These are phyloP conservation scores for Boletus rubroflammeus DNA, from an alignment of 768 basidiomycete genomes.

Conservation along the genomic window DNA sequence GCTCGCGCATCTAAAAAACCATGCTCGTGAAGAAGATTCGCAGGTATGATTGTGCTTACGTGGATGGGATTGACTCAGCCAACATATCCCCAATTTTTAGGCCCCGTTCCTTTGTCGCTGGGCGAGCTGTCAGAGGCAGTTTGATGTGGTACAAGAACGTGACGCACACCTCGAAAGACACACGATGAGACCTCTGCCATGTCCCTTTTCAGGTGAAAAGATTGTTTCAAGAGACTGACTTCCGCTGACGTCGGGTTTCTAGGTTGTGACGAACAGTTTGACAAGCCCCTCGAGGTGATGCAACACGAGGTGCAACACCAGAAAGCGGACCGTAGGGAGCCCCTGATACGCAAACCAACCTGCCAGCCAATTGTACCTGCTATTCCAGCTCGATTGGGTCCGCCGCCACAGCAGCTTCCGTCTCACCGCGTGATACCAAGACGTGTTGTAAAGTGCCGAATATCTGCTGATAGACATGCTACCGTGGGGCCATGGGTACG, in stretches of 20 bases:
- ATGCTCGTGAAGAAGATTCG: conserved; percentile 31
- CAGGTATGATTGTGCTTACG: conserved; percentile 23
- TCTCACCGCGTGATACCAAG: conserved; percentile 48
- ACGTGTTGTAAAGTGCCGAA: conserved; percentile 41
- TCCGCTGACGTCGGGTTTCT: conserved; percentile 11
- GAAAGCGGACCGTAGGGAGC: conserved; percentile 15
- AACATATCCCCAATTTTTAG: conserved; percentile 19
- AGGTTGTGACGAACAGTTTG: conserved; percentile 56
- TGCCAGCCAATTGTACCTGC: conserved; percentile 34
- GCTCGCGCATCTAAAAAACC: conserved; percentile 45
- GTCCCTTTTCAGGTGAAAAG: conserved; percentile 41
- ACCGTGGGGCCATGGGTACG: conserved; percentile 54
- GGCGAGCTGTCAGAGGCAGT: conserved; percentile 50
- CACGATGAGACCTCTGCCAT: conserved; percentile 28
- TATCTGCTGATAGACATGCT: conserved; percentile 50
- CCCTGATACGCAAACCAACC: conserved; percentile 25
- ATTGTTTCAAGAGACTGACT: background rate
- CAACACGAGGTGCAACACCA: conserved; percentile 46
- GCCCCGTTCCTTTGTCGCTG: conserved; percentile 49
- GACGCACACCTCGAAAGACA: conserved; percentile 54
- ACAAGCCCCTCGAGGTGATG: conserved; percentile 43
- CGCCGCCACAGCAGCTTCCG: conserved; percentile 44
- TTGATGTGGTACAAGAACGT: conserved; percentile 35
- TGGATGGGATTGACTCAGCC: conserved; percentile 1
- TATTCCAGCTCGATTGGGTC: conserved; percentile 31